Evolutionary conservation across 495 filamentous ascomycete species (phyloP).

Genomic region (Copromyces sp.): DNA sequence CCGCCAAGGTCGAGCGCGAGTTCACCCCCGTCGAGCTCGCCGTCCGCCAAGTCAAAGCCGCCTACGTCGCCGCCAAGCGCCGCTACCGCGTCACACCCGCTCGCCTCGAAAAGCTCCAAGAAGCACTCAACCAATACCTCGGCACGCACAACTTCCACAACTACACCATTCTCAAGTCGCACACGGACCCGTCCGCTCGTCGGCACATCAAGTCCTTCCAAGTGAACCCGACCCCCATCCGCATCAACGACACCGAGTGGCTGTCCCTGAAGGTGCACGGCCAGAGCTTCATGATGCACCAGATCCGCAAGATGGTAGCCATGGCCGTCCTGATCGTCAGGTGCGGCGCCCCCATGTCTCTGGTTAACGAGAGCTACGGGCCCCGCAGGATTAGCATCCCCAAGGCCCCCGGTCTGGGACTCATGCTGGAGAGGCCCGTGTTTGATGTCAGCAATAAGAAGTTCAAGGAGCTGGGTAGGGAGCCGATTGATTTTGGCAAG

Average conservation of each 20-base stretch:
- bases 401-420: conserved; percentile 80
- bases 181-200: conserved; percentile 69
- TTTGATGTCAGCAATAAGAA: conserved; percentile 76
- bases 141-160: conserved; percentile 92
- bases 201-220: conserved; percentile 85
- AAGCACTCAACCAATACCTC: conserved; percentile 56
- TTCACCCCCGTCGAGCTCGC: conserved; percentile 46
- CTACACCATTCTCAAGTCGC: conserved; percentile 82
- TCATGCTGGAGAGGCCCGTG: conserved; percentile 81
- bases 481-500: conserved; percentile 65
- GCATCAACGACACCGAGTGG: conserved; percentile 89
- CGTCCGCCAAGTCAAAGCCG: conserved; percentile 64
- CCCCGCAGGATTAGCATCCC: conserved; percentile 68
- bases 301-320: conserved; percentile 97
- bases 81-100: conserved; percentile 66
- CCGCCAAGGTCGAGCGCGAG: conserved; percentile 13
- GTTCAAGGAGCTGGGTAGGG: conserved; percentile 40
- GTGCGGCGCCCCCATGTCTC: conserved; percentile 56
- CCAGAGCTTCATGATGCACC: conserved; percentile 99
- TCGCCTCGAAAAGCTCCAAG: conserved; percentile 62
- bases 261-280: conserved; percentile 91
- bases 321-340: conserved; percentile 79
- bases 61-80: conserved; percentile 66
- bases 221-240: conserved; percentile 57
- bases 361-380: conserved; percentile 61